Evolutionary conservation across 257 asterid species (phyloP).

Genomic region (Solanum habrochaites): DNA sequence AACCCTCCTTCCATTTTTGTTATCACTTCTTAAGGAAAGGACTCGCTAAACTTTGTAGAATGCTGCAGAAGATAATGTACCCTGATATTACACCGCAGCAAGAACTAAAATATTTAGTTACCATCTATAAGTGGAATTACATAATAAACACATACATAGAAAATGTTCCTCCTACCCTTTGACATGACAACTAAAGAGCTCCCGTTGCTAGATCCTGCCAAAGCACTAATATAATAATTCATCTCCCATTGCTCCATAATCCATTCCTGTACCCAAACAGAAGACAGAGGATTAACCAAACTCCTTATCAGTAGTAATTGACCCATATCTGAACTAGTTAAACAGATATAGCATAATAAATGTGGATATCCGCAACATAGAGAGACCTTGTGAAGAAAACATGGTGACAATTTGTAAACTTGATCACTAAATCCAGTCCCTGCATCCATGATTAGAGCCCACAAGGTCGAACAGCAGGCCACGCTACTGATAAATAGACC

Average conservation of each 20-base stretch:
- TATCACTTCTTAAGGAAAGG: constrained; percentile 69
- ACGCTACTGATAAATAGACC: constrained; percentile 57
- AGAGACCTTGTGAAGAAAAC: constrained; percentile 57
- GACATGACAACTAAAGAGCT: constrained; percentile 63
- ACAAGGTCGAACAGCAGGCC: constrained; percentile 50
- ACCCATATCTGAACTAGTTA: neutral
- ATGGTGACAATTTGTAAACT: constrained; percentile 50
- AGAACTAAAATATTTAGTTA: neutral
- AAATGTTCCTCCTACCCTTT: constrained; percentile 34
- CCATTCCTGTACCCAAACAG: constrained; percentile 42
- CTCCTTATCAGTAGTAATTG: neutral
- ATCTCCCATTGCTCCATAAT: constrained; percentile 66
- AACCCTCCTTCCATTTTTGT: constrained; percentile 71
- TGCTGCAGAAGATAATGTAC: constrained; percentile 49
- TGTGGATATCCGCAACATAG: neutral
- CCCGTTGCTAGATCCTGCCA: constrained; percentile 62
- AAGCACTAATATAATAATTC: constrained; percentile 52
- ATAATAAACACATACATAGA: neutral
- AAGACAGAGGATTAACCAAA: neutral
- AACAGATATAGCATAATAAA: neutral
- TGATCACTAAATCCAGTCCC: constrained; percentile 62
- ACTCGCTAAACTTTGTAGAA: constrained; percentile 62
- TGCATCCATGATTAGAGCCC: constrained; percentile 81
- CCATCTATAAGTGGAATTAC: neutral
- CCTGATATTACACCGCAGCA: constrained; percentile 24